Conservation (phyloP, 2,329 filamentous ascomycete genomes). For the Aspergillus brasiliensis region DNA sequence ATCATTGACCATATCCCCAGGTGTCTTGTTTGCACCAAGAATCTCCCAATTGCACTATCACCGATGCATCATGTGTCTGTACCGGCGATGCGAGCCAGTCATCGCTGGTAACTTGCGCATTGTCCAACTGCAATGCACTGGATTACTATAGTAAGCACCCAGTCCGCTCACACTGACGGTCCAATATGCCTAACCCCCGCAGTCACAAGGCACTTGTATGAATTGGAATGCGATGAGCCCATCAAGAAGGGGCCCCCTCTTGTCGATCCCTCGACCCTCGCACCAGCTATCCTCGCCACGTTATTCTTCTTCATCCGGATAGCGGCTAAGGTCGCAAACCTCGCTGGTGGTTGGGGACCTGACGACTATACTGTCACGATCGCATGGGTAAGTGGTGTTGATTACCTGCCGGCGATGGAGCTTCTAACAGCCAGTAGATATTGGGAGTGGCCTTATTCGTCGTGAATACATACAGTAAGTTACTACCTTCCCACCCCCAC, state of each 20-base stretch:
- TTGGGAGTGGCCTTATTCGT: constrained; percentile 15
- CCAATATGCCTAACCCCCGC: constrained; percentile 7
- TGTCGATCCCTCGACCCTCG: constrained; percentile 14
- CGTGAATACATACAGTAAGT: constrained; percentile 18
- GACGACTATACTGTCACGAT: constrained; percentile 21
- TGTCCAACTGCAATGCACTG: neutral
- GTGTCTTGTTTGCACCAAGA: neutral
- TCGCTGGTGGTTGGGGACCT: constrained; percentile 19
- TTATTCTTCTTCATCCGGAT: constrained; percentile 18
- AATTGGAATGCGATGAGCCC: constrained; percentile 10
- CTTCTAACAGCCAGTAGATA: constrained; percentile 1
- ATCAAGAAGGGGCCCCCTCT: constrained; percentile 11
- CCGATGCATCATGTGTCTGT: constrained; percentile 7
- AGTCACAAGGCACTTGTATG: constrained; percentile 3
- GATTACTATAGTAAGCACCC: constrained; percentile 12
- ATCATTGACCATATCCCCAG: neutral
- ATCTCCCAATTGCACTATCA: neutral
- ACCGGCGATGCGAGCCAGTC: neutral
- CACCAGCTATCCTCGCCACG: constrained; percentile 16
- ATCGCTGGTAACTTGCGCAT: neutral
- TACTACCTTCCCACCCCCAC: fast-evolving
- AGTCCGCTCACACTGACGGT: neutral
- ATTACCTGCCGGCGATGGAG: too few relatives aligned
- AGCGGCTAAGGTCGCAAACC: constrained; percentile 11
- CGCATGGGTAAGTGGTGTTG: constrained; percentile 15